Evolutionary conservation across 2,329 filamentous ascomycete genomes (phyloP), one percentile per base, ranked within the genome.

Genomic region (Orbilia javanica): DNA sequence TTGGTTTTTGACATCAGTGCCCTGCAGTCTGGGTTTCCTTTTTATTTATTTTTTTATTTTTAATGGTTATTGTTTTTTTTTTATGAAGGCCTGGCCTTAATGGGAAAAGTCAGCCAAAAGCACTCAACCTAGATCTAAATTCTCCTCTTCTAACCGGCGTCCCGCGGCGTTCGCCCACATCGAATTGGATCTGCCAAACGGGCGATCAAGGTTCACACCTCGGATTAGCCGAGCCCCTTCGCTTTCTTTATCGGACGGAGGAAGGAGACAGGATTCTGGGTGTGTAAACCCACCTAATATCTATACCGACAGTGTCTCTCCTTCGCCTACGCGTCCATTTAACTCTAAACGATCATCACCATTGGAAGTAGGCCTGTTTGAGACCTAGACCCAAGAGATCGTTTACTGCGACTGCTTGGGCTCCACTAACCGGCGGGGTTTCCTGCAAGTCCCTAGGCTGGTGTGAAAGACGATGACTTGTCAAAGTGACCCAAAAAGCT

Each of bases 131-230:
- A 22, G 31, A 36, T 57, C 20, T 18, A 25, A 70, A 70, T 22
- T n/a, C 65, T 76, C 72, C 72, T 48, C 44, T 10, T 69, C 27
- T 36, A 65, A 65, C 36, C 72, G 72, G 72, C 60, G 65, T 57
- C 39, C 65, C 46, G 55, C 29, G 46, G 46, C 55, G 55, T 65
- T 48, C 46, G 62, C 18, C 63, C 52, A 44, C 39, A 50, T 70
- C 65, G 66, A 70, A 70, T 65, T 60, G 69, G 57, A 70, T 70
- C 65, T 52, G 65, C 72, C 72, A 50, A 64, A 75, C 48, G 46
- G 53, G 22, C 44, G 46, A 55, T 34, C 65, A 25, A 53, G 48
- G 34, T 34, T 36, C 60, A 65, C 68, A 10, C n/a, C 44, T 65
- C 52, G 44, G 65, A 36, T 48, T 46, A 70, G 39, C 65, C 72